Percentiles rank a stretch among this genome's conserved stretches.
These are phyloP conservation scores for Trypanosoma boissoni DNA, from an alignment of 208 protist species.

Conservation along the genomic window DNA sequence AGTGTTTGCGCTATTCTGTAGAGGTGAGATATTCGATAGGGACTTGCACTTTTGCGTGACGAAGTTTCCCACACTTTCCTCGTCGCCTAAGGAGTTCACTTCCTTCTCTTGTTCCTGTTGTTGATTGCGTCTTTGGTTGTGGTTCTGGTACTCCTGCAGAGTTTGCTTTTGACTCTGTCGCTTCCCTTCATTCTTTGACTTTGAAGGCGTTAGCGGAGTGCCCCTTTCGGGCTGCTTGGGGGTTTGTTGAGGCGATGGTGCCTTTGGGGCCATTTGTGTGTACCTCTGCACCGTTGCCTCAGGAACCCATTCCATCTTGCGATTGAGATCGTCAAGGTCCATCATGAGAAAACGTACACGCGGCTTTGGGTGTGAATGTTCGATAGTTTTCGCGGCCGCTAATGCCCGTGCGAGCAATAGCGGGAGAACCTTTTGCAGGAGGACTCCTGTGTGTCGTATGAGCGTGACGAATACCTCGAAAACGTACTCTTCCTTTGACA, in stretches of 20 bases:
- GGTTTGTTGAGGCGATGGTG: not conserved
- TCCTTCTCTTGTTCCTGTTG: too few species aligned
- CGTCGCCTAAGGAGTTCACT: too few species aligned
- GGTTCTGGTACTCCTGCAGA: too few species aligned
- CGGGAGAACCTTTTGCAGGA: constrained; percentile 38
- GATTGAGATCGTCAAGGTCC: constrained; percentile 64
- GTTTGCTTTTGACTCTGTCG: too few species aligned
- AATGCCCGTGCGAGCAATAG: constrained; percentile 46
- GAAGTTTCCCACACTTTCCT: too few species aligned
- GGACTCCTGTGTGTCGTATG: constrained; percentile 39
- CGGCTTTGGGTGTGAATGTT: constrained; percentile 52
- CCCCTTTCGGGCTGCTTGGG: not conserved
- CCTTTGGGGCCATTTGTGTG: not conserved
- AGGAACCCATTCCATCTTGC: constrained; percentile 45
- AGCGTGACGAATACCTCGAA: constrained; percentile 79
- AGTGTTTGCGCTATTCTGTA: too few species aligned
- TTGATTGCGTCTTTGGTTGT: too few species aligned
- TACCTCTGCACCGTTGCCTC: constrained; percentile 27
- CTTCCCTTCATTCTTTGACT: too few species aligned
- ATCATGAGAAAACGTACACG: constrained; percentile 83
- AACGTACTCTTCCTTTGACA: constrained; percentile 57
- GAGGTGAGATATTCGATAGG: too few species aligned
- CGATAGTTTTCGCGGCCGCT: constrained; percentile 53
- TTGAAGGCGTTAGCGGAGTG: too few species aligned
- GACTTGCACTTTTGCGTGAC: too few species aligned